A percentile compares a stretch with the other conserved stretches of the same genome.
Evolutionary conservation across 352 stramenopile genomes (phyloP).

Genomic region (Phytopythium delawarense): DNA sequence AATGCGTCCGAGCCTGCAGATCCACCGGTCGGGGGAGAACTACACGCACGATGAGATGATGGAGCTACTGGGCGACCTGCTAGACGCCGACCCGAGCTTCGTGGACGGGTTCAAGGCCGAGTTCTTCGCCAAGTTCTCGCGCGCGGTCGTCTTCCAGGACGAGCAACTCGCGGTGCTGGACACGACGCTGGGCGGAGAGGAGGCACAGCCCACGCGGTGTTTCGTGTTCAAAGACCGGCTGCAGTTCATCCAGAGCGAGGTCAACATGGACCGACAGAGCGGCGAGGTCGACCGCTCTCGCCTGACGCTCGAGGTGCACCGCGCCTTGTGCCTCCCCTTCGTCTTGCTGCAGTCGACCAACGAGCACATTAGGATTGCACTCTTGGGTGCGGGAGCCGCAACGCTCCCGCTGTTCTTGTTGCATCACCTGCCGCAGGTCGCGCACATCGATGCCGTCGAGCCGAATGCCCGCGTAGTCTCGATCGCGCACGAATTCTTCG

Average conservation of each 20-base stretch:
- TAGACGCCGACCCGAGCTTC: slow-evolving; percentile 50
- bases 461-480: slow-evolving; percentile 39
- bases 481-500: slow-evolving; percentile 44
- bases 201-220: slow-evolving; percentile 33
- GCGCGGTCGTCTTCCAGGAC: slow-evolving; percentile 44
- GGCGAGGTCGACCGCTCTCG: slow-evolving; percentile 29
- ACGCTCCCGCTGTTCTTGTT: slow-evolving; percentile 56
- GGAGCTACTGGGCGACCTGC: slow-evolving; percentile 52
- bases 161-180: slow-evolving; percentile 62
- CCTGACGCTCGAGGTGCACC: slow-evolving; percentile 66
- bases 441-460: slow-evolving; percentile 52
- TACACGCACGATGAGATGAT: slow-evolving; percentile 66
- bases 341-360: slow-evolving; percentile 14
- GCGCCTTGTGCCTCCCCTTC: slow-evolving; percentile 47
- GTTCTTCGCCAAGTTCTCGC: slow-evolving; percentile 51
- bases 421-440: slow-evolving; percentile 25
- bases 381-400: slow-evolving; percentile 57
- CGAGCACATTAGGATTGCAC: slow-evolving; percentile 18
- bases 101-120: slow-evolving; percentile 52
- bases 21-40: slow-evolving; percentile 71
- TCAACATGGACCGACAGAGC: slow-evolving; percentile 22
- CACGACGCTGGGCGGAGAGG: slow-evolving; percentile 31
- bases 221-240: slow-evolving; percentile 75
- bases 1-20: slow-evolving; percentile 23
- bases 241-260: slow-evolving; percentile 72